These are phyloP conservation scores for Glonium stellatum DNA, from an alignment of 495 filamentous ascomycete species.

Conservation along the genomic window DNA sequence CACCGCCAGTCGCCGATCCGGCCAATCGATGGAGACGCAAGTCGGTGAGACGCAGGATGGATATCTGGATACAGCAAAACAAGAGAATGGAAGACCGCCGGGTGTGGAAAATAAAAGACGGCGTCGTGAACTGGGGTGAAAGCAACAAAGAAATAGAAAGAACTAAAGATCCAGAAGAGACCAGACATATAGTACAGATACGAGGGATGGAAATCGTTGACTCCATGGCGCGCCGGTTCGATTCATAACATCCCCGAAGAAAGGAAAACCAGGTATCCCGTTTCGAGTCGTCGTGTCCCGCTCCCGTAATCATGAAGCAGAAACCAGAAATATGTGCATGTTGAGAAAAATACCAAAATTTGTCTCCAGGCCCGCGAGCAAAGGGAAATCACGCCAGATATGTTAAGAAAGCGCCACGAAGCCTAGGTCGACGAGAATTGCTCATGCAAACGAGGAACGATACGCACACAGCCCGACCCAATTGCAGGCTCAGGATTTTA, in stretches of 20 bases:
- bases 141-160: constrained; percentile 12
- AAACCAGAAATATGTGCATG: constrained; percentile 22
- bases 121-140: neutral
- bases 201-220: constrained; percentile 19
- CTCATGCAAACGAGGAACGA: constrained; percentile 15
- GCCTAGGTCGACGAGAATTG: constrained; percentile 22
- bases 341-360: constrained; percentile 13
- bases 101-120: neutral
- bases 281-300: constrained; percentile 24
- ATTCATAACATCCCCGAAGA: constrained; percentile 24
- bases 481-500: constrained; percentile 5
- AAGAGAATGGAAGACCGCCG: constrained; percentile 7
- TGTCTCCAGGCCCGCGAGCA: constrained; percentile 18
- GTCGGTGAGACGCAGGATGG: neutral
- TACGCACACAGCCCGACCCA: neutral
- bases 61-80: neutral
- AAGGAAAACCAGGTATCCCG: constrained; percentile 28
- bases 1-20: constrained; percentile 20
- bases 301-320: constrained; percentile 23
- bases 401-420: constrained; percentile 7
- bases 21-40: constrained; percentile 3
- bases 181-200: constrained; percentile 29
- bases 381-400: constrained; percentile 24
- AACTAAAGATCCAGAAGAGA: constrained; percentile 19
- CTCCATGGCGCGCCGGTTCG: constrained; percentile 25